These are phyloP conservation scores for Myxozyma neotropica DNA, from an alignment of 805 yeast species.

Conservation along the genomic window DNA sequence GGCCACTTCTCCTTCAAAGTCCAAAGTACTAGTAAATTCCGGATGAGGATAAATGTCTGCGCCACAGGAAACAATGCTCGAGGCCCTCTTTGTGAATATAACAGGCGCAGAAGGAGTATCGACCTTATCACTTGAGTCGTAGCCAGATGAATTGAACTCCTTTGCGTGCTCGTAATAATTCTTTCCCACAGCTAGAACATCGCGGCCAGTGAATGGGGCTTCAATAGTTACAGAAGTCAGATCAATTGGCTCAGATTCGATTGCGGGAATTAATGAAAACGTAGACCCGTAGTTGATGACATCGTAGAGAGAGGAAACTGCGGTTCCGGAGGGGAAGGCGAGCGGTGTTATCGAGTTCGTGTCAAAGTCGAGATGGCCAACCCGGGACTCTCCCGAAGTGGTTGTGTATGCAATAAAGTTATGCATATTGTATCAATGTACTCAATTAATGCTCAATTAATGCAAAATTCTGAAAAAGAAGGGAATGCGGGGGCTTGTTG, in stretches of 20 bases:
- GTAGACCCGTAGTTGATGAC: slow-evolving; percentile 14
- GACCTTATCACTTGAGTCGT: slow-evolving; percentile 28
- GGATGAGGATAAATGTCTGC: slow-evolving; percentile 21
- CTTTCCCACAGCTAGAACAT: slow-evolving; percentile 26
- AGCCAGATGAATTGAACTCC: slow-evolving; percentile 28
- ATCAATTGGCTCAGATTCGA: not conserved
- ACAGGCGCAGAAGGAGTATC: slow-evolving; percentile 26
- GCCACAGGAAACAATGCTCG: slow-evolving; percentile 20
- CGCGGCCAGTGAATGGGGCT: slow-evolving; percentile 23
- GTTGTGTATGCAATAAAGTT: slow-evolving; percentile 5
- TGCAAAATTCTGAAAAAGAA: too few species aligned
- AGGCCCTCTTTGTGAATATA: slow-evolving; percentile 20
- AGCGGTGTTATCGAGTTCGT: slow-evolving; percentile 18
- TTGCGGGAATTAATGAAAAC: not conserved
- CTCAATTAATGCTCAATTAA: too few species aligned
- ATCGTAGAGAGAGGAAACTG: slow-evolving; percentile 23
- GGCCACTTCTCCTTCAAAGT: slow-evolving; percentile 58
- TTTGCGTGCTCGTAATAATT: slow-evolving; percentile 29
- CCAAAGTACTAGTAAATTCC: slow-evolving; percentile 39
- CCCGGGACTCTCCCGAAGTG: not conserved
- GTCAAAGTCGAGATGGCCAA: slow-evolving; percentile 24
- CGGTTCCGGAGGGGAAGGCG: slow-evolving; percentile 23
- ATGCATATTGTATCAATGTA: not conserved
- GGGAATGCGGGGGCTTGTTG: too few species aligned
- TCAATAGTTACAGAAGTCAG: not conserved